These are phyloP conservation scores for Notholithocarpus densiflorus DNA, from an alignment of 306 rosid genomes.

Conservation along the genomic window DNA sequence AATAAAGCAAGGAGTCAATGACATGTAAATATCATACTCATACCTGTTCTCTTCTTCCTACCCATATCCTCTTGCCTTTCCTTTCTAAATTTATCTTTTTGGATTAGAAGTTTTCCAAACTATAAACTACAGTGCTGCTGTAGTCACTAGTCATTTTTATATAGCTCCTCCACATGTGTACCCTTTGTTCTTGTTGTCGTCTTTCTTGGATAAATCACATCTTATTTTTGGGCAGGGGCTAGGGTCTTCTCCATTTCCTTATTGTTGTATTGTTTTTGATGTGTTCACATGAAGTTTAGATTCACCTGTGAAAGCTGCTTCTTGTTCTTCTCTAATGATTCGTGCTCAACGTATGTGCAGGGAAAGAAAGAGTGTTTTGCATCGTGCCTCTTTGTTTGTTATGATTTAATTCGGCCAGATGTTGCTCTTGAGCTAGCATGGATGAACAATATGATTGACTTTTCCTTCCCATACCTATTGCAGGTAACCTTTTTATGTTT, in stretches of 20 bases:
- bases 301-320: background rate
- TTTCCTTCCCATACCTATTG: slow-evolving; percentile 86
- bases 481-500: slow-evolving; percentile 44
- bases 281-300: background rate
- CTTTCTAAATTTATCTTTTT: background rate
- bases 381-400: slow-evolving; percentile 93
- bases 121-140: background rate
- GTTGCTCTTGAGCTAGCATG: slow-evolving; percentile 92
- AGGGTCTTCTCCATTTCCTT: background rate
- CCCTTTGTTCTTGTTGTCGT: background rate
- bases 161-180: no score
- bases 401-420: slow-evolving; percentile 85
- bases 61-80: background rate
- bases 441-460: slow-evolving; percentile 91
- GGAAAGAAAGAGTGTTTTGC: slow-evolving; percentile 99
- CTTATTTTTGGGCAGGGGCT: background rate
- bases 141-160: background rate
- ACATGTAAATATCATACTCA: background rate
- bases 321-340: background rate
- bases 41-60: background rate
- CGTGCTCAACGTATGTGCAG: slow-evolving; percentile 34
- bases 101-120: background rate
- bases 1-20: background rate
- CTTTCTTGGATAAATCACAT: slow-evolving; percentile 30
- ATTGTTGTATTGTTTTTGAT: background rate